Base-by-base conservation (phyloP, 345 rosid species). In the Schrenkiella parvula region DNA sequence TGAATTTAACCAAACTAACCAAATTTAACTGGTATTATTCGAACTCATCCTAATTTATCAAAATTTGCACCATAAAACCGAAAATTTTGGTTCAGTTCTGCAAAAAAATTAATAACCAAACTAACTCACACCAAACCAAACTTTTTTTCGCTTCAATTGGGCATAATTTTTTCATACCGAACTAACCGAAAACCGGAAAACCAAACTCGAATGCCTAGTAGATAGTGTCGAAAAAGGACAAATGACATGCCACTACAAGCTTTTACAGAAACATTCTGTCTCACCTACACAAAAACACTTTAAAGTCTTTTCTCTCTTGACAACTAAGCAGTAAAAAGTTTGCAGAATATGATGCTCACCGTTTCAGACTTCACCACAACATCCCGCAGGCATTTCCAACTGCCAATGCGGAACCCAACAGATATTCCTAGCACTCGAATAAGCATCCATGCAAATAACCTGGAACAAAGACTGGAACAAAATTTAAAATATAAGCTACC, bases 371-470 rank as follows among this genome's bases (percentile, higher is more conserved):
- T 90, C 78, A 93, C 88, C 58, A 86, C 82, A 3, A 91, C 80
- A 71, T 89, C 92, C 64, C 81, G 79, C 43, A 93, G 72, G 64
- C 92, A 88, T 84, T 89, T 91, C 98, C 98, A 91, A 60, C 98
- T 89, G 15, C 89, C 88, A 78, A 91, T 84, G 12, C 91, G 91
- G 46, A 93, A 91, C 66, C 78, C 82, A 67, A 93, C 84, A 29
- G 90, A 85, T 52, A 83, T 95, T 78, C 95, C 90, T 7, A 93
- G 19, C 14, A 85, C 70, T 59, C 87, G 81, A 82, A 95, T 85
- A 68, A 91, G 78, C 78, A 89, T 77, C 91, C 84, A 93, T 14
- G 97, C 92, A 70, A 84, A 78, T 80, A 89, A 67, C 80, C 95
- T 85, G 38, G 73, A 75, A 52, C 63, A 60, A 68, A 68, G 56